These are phyloP conservation scores for Saksenaea vasiformis DNA, from an alignment of 371 early-diverging fungal species.

Conservation along the genomic window DNA sequence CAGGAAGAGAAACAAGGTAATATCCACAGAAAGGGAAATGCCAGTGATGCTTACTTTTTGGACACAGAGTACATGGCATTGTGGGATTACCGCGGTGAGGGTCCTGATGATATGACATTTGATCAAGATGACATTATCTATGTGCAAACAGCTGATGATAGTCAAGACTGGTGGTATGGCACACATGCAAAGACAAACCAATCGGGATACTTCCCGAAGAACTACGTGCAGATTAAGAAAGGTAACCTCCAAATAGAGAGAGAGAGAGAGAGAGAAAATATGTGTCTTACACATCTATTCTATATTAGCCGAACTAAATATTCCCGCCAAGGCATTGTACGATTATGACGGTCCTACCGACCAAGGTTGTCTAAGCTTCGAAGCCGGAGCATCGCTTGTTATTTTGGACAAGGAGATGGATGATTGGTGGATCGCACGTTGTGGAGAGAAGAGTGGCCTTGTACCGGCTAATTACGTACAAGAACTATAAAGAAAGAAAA, in stretches of 20 bases:
- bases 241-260: not conserved
- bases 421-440: conserved; percentile 30
- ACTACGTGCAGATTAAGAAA: conserved; percentile 27
- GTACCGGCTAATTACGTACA: conserved; percentile 24
- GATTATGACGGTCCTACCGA: conserved; percentile 40
- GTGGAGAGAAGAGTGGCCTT: conserved; percentile 15
- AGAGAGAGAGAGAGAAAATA: not conserved
- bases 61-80: conserved; percentile 33
- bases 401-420: conserved; percentile 25
- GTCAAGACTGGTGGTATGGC: conserved; percentile 47
- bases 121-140: conserved; percentile 39
- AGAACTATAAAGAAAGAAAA: not conserved
- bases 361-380: conserved; percentile 35
- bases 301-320: conserved; percentile 16
- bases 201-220: conserved; percentile 40
- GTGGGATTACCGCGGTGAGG: conserved; percentile 42
- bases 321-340: conserved; percentile 36
- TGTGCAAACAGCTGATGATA: conserved; percentile 28
- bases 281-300: not conserved
- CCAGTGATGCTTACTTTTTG: not conserved
- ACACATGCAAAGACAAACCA: conserved; percentile 19
- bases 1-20: not conserved
- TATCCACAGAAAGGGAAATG: not conserved
- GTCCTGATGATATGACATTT: conserved; percentile 43
- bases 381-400: conserved; percentile 27